phyloP scores from a whole-genome alignment of 371 early-diverging fungal species.

The Smittium mucronatum region DNA sequence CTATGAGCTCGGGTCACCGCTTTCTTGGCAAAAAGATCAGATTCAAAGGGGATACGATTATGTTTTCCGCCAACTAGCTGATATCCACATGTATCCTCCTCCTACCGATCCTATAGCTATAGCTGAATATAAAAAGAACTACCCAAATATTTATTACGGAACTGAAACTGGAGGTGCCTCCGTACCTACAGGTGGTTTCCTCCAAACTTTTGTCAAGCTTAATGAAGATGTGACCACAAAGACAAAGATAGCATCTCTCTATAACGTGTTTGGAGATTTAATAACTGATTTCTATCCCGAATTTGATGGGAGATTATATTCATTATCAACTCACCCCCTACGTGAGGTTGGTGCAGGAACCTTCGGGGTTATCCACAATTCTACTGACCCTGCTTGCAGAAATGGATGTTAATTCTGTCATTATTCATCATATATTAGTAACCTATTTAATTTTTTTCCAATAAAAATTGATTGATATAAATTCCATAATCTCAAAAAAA shows the following conservation, averaged over 20 bases:
- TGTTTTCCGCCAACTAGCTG: background rate
- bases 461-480: too few species aligned
- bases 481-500: too few species aligned
- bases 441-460: too few species aligned
- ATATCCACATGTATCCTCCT: background rate
- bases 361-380: background rate
- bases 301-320: background rate
- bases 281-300: background rate
- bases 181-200: background rate
- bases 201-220: background rate
- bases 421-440: too few species aligned
- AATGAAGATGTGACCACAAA: background rate
- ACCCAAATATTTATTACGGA: background rate
- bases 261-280: background rate
- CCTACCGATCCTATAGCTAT: background rate
- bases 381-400: background rate
- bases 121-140: background rate
- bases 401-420: background rate
- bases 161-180: background rate
- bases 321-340: background rate
- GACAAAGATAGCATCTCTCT: background rate
- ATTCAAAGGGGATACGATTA: background rate
- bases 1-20: background rate
- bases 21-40: background rate
- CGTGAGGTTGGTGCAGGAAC: background rate